These are phyloP conservation scores for Tylopilus vinaceipallidus DNA, from an alignment of 768 basidiomycete species.

Conservation along the genomic window DNA sequence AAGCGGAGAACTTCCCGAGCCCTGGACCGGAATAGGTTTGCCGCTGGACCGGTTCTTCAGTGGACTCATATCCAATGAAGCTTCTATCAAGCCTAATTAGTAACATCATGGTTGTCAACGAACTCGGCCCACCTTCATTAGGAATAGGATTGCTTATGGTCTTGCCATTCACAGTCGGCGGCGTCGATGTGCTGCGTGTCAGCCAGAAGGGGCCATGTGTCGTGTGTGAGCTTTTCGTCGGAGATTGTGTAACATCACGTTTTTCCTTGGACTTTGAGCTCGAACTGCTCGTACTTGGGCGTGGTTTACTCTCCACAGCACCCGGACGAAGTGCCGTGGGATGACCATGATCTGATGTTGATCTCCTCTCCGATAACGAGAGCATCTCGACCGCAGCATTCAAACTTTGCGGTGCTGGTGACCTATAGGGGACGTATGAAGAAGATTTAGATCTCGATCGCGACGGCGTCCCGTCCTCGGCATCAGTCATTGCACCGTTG, in stretches of 20 bases:
- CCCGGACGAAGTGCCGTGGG: slow-evolving; percentile 17
- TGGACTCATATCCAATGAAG: slow-evolving; percentile 72
- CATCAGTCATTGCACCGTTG: slow-evolving; percentile 27
- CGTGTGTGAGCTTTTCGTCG: slow-evolving; percentile 43
- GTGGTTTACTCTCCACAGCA: slow-evolving; percentile 26
- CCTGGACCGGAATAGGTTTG: slow-evolving; percentile 60
- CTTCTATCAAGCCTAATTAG: slow-evolving; percentile 39
- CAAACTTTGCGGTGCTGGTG: slow-evolving; percentile 66
- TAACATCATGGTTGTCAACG: neutral
- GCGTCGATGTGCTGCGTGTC: slow-evolving; percentile 35
- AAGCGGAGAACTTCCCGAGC: slow-evolving; percentile 29
- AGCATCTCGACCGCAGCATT: slow-evolving; percentile 71
- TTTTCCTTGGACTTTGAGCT: slow-evolving; percentile 29
- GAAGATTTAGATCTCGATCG: slow-evolving; percentile 53
- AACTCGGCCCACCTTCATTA: slow-evolving; percentile 54
- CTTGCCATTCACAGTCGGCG: slow-evolving; percentile 55
- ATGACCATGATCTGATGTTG: slow-evolving; percentile 29
- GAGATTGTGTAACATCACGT: slow-evolving; percentile 40
- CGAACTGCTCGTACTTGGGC: slow-evolving; percentile 32
- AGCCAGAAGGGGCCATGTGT: slow-evolving; percentile 34
- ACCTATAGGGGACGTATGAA: slow-evolving; percentile 51
- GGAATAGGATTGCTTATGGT: slow-evolving; percentile 67
- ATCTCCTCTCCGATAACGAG: slow-evolving; percentile 30
- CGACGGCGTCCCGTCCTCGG: slow-evolving; percentile 40
- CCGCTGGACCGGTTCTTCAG: slow-evolving; percentile 62